Evolutionary conservation across 2,329 filamentous ascomycete genomes (phyloP).

Genomic region (Achaetomium macrosporum): DNA sequence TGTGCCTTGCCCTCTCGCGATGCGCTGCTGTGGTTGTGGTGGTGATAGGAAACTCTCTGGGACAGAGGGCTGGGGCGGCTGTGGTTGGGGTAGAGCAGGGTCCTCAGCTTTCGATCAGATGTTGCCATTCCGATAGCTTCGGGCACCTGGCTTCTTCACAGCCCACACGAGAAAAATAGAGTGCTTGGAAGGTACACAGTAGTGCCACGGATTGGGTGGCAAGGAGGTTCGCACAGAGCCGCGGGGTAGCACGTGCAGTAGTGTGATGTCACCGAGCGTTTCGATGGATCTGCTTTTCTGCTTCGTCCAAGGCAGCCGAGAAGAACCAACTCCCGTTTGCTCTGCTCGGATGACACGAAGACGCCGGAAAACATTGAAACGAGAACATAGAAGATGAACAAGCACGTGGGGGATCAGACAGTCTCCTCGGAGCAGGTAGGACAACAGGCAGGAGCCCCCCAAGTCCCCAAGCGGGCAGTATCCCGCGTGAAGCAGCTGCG

Average conservation of each 20-base stretch:
- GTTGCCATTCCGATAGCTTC: constrained; percentile 15
- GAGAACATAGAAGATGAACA: not conserved
- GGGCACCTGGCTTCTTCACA: not conserved
- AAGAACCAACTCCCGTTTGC: not conserved
- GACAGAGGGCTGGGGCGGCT: constrained; percentile 11
- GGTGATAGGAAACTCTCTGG: constrained; percentile 12
- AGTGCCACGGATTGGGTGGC: constrained; percentile 7
- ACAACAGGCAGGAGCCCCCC: not conserved
- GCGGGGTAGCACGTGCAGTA: not conserved
- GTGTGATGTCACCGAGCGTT: constrained; percentile 13
- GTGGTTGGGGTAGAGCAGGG: constrained; percentile 4
- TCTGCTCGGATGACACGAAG: not conserved
- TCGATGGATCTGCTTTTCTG: not conserved
- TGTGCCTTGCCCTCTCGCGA: constrained; percentile 21
- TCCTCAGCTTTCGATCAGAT: constrained; percentile 13
- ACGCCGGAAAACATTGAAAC: not conserved
- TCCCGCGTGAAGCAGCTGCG: not conserved
- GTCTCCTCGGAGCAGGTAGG: not conserved
- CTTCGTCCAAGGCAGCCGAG: not conserved
- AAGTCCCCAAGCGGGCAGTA: not conserved
- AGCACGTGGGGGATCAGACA: not conserved
- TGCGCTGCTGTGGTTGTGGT: constrained; percentile 14
- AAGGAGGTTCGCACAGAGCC: constrained; percentile 2
- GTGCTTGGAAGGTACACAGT: not conserved
- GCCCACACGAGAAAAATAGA: not conserved